A percentile compares a stretch with the other conserved stretches of the same genome.
Conservation (phyloP, 345 rosid species). For the Raphanus raphanistrum region DNA sequence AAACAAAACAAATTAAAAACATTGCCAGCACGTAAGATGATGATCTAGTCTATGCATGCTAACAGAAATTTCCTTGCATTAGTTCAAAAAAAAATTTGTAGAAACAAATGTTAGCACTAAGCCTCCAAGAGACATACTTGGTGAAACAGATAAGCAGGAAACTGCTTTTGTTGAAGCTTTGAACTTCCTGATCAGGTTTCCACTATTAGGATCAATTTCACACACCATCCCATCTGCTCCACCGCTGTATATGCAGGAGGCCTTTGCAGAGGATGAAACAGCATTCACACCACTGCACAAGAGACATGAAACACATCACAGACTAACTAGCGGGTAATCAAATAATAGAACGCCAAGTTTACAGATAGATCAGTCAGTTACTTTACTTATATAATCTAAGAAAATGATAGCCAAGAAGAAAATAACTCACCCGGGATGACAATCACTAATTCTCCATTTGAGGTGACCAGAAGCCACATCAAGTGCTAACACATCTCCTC, state of each 20-base stretch:
- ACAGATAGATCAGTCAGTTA: not conserved
- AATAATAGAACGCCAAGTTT: not conserved
- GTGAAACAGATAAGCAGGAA: constrained; percentile 73
- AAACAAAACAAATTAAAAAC: not conserved
- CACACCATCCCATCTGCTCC: constrained; percentile 97
- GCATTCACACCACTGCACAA: constrained; percentile 85
- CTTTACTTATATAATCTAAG: too few relatives aligned
- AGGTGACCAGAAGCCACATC: constrained; percentile 90
- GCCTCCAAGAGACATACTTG: constrained; percentile 48
- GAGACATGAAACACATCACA: not conserved
- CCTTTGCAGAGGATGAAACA: constrained; percentile 64
- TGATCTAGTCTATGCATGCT: too few relatives aligned
- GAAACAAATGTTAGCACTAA: not conserved
- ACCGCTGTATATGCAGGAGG: constrained; percentile 60
- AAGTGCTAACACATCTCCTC: constrained; percentile 91
- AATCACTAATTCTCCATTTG: constrained; percentile 81
- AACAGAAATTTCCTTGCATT: too few relatives aligned
- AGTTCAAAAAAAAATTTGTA: not conserved
- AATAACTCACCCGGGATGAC: constrained; percentile 87
- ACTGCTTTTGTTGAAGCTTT: constrained; percentile 75
- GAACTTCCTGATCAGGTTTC: constrained; percentile 67
- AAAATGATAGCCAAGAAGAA: not conserved
- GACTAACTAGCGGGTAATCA: too few relatives aligned
- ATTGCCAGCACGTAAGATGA: too few relatives aligned
- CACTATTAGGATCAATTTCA: constrained; percentile 71